Base-by-base conservation (phyloP, 768 basidiomycete species). In the Pleurotus djamor region DNA sequence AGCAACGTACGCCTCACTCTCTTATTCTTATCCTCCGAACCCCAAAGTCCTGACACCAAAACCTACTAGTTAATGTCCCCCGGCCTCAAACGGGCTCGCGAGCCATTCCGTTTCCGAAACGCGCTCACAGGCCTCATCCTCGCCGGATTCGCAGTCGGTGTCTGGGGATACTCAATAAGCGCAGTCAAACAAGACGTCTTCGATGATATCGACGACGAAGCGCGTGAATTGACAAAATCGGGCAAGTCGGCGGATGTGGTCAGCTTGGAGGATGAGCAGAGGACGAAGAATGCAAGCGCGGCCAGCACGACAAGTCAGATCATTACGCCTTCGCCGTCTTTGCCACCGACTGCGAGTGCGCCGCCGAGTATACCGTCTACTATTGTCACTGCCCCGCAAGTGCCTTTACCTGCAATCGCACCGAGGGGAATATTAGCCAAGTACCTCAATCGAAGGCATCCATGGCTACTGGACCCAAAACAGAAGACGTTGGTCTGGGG, bases 161-260 rank as follows among this genome's bases (percentile, higher is more conserved):
- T 97, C 7, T 98, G 93, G 85, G 80, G 87, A 4, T 98, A 98
- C 74, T 95, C 94, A 14, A 96, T 98, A 68, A 84, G 86, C 34
- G 95, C 94, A 33, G 95, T 98, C 58, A 94, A 90, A 68, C 95
- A 98, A 68, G 95, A 97, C 69, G 86, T 90, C 43, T 97, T 96
- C 69, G 86, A 89, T 64, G 92, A 94, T 69, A 80, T 92, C 44
- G 91, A 92, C 66, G 89, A 91, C 62, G 89, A 91, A 68, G 92
- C 86, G 33, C 76, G 75, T 61, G 82, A 82, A 44, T 78, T 88
- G 65, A 81, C 76, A 13, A 35, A 70, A 66, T 34, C 68, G 5
- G 68, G 69, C 58, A 67, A 64, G 59, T 59, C 60, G 4, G 61
- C 61, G 36, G 64, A 65, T 45, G 63, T 65, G 28, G 60, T 67